Conservation (phyloP, 2,329 filamentous ascomycete genomes). For the Arthrobotrys sphaeroides region DNA sequence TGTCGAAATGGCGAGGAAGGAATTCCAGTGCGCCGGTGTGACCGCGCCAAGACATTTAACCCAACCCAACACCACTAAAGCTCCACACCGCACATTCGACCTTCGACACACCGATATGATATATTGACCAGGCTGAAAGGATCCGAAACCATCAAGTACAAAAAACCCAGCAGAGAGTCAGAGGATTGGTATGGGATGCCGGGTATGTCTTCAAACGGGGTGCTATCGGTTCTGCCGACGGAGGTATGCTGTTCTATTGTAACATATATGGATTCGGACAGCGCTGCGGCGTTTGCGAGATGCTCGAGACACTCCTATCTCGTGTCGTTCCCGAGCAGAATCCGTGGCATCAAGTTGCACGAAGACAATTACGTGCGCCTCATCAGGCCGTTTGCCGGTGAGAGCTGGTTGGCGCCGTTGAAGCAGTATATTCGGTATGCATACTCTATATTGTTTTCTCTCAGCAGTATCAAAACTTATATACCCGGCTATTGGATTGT, state of each 20-base stretch:
- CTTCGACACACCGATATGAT: too few species aligned
- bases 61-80: too few species aligned
- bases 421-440: neutral
- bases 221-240: neutral
- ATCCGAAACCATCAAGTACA: too few species aligned
- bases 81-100: too few species aligned
- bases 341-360: neutral
- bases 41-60: neutral
- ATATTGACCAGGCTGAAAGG: too few species aligned
- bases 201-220: neutral
- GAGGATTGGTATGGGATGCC: too few species aligned
- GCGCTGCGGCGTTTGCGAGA: neutral
- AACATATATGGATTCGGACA: neutral
- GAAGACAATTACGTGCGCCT: neutral
- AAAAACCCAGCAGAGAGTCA: too few species aligned
- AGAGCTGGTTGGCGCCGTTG: neutral
- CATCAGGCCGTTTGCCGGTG: neutral
- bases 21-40: too few species aligned
- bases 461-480: too few species aligned
- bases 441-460: neutral
- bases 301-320: neutral
- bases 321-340: neutral
- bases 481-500: too few species aligned
- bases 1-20: slow-evolving; percentile 11
- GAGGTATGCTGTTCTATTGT: neutral